These are phyloP conservation scores for Suillus luteus DNA, from an alignment of 768 basidiomycete genomes.

Conservation along the genomic window DNA sequence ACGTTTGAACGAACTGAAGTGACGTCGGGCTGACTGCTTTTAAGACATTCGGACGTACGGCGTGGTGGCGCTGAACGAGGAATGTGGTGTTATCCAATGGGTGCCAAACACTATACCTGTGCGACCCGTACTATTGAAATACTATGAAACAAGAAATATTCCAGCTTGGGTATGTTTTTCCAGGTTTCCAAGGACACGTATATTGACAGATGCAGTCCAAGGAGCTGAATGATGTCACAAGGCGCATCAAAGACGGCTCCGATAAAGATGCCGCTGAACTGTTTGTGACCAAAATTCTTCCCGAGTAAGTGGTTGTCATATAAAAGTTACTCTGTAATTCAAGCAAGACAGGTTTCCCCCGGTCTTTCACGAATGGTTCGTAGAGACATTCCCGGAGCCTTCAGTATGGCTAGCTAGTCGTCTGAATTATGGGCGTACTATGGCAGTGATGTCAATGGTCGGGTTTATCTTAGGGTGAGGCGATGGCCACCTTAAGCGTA, in stretches of 20 bases:
- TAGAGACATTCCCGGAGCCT: slow-evolving; percentile 96
- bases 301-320: slow-evolving; percentile 44
- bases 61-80: slow-evolving; percentile 97
- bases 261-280: slow-evolving; percentile 54
- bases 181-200: neutral
- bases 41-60: slow-evolving; percentile 91
- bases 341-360: slow-evolving; percentile 61
- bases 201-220: slow-evolving; percentile 33
- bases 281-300: slow-evolving; percentile 57
- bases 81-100: slow-evolving; percentile 99
- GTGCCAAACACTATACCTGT: slow-evolving; percentile 90
- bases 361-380: slow-evolving; percentile 96
- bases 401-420: slow-evolving; percentile 91
- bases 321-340: neutral
- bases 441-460: slow-evolving; percentile 98
- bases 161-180: slow-evolving; percentile 47
- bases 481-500: neutral
- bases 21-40: neutral
- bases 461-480: slow-evolving; percentile 92
- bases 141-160: slow-evolving; percentile 58
- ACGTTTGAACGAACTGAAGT: slow-evolving; percentile 32
- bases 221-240: slow-evolving; percentile 50
- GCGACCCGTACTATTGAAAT: slow-evolving; percentile 69
- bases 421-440: slow-evolving; percentile 82
- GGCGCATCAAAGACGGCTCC: slow-evolving; percentile 48